These are phyloP conservation scores for Candida xiaguanensis DNA, from an alignment of 805 yeast genomes.

Conservation along the genomic window DNA sequence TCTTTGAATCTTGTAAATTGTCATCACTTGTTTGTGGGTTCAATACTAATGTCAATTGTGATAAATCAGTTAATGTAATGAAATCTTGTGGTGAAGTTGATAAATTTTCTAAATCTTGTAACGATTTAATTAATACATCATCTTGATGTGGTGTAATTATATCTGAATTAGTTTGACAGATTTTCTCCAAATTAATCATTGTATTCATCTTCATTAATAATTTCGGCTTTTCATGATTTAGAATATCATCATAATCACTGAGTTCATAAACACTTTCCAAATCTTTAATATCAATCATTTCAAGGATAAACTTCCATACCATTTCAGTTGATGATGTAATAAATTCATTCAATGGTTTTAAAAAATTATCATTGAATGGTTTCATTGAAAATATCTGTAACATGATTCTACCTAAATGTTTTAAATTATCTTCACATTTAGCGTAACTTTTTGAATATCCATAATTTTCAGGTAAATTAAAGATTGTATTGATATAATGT, in stretches of 20 bases:
- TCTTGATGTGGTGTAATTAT: conserved; percentile 46
- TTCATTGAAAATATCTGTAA: conserved; percentile 65
- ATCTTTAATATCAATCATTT: conserved; percentile 51
- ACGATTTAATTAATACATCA: conserved; percentile 49
- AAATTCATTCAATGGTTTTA: conserved; percentile 79
- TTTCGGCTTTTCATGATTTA: conserved; percentile 43
- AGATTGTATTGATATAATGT: conserved; percentile 44
- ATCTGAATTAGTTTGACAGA: conserved; percentile 40
- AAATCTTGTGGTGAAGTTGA: conserved; percentile 34
- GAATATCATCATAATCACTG: conserved; percentile 66
- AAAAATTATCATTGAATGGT: conserved; percentile 65
- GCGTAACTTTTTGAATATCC: conserved; percentile 42
- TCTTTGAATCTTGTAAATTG: conserved; percentile 51
- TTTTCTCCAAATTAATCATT: conserved; percentile 42
- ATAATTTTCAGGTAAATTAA: conserved; percentile 52
- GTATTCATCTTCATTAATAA: conserved; percentile 43
- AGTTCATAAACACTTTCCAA: conserved; percentile 59
- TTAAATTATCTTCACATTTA: conserved; percentile 46
- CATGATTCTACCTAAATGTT: conserved; percentile 54
- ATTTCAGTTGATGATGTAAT: conserved; percentile 49
- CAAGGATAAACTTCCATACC: conserved; percentile 42
- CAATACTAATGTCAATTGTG: conserved; percentile 52
- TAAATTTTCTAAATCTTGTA: conserved; percentile 40
- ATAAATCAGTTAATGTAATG: conserved; percentile 49
- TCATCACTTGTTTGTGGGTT: conserved; percentile 49